Evolutionary conservation across 176 grass and related monocot genomes (phyloP).

Genomic region (Neostapfia colusana): DNA sequence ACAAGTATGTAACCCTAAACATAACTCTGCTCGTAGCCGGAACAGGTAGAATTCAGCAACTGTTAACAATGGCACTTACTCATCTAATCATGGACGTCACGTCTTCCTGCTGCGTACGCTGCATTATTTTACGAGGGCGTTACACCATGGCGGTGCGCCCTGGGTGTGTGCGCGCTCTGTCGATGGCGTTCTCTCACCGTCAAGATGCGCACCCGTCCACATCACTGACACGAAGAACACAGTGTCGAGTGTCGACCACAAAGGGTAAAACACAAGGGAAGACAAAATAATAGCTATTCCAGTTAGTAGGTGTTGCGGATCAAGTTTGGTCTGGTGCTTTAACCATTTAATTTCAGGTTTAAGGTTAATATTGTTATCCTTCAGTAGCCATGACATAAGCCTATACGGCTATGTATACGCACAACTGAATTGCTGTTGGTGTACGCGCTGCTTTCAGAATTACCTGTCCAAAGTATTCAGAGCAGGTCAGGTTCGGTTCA

Average conservation of each 20-base stretch:
- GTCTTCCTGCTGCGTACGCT: conserved; percentile 29
- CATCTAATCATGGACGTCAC: conserved; percentile 62
- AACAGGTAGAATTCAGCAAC: conserved; percentile 22
- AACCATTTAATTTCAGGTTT: conserved; percentile 15
- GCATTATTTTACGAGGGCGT: conserved; percentile 58
- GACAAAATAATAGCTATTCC: background rate
- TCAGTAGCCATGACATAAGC: conserved; percentile 37
- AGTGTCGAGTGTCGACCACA: background rate
- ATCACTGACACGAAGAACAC: conserved; percentile 38
- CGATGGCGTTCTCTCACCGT: conserved; percentile 34
- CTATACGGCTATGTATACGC: background rate
- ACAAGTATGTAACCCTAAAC: conserved; percentile 23
- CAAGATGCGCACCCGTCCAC: conserved; percentile 28
- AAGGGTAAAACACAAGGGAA: background rate
- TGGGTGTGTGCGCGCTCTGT: conserved; percentile 2
- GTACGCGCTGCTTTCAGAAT: conserved; percentile 33
- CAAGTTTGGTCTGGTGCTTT: conserved; percentile 38
- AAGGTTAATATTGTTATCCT: conserved; percentile 38
- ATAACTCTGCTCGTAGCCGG: background rate
- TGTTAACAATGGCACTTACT: conserved; percentile 21
- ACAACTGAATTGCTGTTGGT: conserved; percentile 22
- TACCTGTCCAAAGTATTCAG: conserved; percentile 32
- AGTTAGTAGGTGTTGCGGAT: conserved; percentile 41
- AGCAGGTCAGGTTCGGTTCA: conserved; percentile 26
- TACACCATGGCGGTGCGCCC: conserved; percentile 61